Base-by-base conservation (phyloP, 768 basidiomycete genomes). In the Pisolithus albus region DNA sequence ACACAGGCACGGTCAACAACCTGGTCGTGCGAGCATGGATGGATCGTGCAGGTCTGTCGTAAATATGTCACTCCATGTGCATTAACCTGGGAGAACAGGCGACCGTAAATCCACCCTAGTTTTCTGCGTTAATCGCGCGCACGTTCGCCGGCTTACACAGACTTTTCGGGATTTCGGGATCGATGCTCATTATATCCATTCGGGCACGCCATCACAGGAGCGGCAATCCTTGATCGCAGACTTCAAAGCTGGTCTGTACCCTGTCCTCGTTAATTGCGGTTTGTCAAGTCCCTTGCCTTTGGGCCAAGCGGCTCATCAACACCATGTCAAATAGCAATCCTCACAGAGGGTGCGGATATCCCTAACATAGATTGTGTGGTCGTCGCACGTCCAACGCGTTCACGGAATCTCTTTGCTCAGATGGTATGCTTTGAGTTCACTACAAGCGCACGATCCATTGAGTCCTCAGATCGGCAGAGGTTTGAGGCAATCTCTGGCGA, bases 311-410 rank as follows among this genome's bases (percentile, higher is more conserved):
- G n/a, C 24, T 49, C 11, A 28, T 42, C 32, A 9, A 30, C 46
- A 41, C 8, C 10, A 28, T 52, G 36, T 47, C 49, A 21, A 26
- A 58, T 19, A 67, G 91, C 91, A 19, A 87, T 96, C 45, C 73
- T 96, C 56, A 95, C 92, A 1, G 93, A 96, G 72, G 93, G 93
- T 4, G 82, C 92, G 18, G 94, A 98, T 71, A 91, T 97, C 47
- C 94, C 94, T 2, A 90, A 89, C 53, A 87, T 96, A 50, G 94
- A 98, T 60, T 96, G 93, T 55, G 78, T 97, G 8, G 65, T 97
- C 32, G 72, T 97, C 18, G 92, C 88, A 15, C 77, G 91, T 18
- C 94, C 94, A 16, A 97, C 94, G 2, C 78, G 87, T 23, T 95
- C 92, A 11, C 77, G 82, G 32, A 97, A 95, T 63, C 67, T 95